Base-by-base conservation (phyloP, 768 basidiomycete genomes). In the Suillus paluster region DNA sequence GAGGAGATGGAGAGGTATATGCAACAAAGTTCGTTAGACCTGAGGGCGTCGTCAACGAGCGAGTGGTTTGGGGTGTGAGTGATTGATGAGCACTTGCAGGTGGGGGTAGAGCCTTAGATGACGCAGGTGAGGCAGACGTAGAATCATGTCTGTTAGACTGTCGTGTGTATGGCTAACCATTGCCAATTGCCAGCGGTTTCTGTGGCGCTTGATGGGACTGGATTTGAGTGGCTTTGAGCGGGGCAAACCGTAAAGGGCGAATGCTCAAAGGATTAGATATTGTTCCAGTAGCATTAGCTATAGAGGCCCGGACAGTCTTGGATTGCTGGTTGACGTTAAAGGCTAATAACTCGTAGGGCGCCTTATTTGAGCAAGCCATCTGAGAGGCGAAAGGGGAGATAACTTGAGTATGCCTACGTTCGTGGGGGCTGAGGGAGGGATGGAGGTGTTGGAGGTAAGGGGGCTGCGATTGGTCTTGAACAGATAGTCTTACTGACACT, bases 191-290 rank as follows among this genome's bases (percentile, higher is more conserved):
- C 52, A 45, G 44, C 44, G 76, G 78, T 63, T 78, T 81, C 69
- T 76, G 79, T 0, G 72, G 58, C 33, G 62, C 56, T 19, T 54
- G 54, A 52, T 67, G 60, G 21, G 62, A 57, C 25, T 65, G 66
- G n/a, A 64, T 39, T 19, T 56, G 61, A 4, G 57, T 58, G 10
- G 50, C 57, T 58, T 55, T 55, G 38, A 55, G 63, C 8, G 60
- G 73, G n/a, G 62, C 54, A 36, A 52, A 56, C 53, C 68, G 66
- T 15, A 85, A 83, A 15, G 87, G 84, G 27, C 80, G 77, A 58
- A 88, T 87, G 52, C 77, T 79, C 44, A 88, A 70, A 25, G 86
- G 85, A 68, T 88, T 88, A 0, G 77, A 79, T 27, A 78, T 68
- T 10, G 83, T 78, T 12, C 80, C 80, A 8, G 74, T 66, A n/a